Percentiles rank a stretch among this genome's conserved stretches.
These are phyloP conservation scores for Penicillium soppii DNA, from an alignment of 495 filamentous ascomycete genomes.

Conservation along the genomic window DNA sequence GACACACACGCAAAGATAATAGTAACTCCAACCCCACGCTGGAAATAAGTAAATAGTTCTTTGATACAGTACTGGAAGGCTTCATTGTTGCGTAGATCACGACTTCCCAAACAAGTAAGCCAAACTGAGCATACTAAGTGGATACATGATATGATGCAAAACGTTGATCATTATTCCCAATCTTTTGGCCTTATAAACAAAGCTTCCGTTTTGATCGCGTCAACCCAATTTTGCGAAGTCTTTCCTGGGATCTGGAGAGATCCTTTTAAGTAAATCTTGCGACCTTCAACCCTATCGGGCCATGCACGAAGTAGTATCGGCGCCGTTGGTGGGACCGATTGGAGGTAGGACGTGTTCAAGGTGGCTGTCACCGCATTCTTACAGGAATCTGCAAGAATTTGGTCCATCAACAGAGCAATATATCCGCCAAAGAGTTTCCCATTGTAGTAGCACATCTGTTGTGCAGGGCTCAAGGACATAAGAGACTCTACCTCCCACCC, in stretches of 20 bases:
- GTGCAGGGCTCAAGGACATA: slow-evolving; percentile 1
- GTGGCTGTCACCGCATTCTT: slow-evolving; percentile 4
- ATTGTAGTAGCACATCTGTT: slow-evolving; percentile 13
- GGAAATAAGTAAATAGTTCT: too few species aligned
- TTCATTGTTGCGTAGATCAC: too few species aligned
- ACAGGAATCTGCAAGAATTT: slow-evolving; percentile 9
- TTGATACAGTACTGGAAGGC: too few species aligned
- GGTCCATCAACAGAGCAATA: slow-evolving; percentile 10
- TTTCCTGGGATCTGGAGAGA: slow-evolving; percentile 2
- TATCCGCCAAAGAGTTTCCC: slow-evolving; percentile 13
- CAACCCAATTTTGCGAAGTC: background rate
- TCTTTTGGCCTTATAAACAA: slow-evolving; percentile 11
- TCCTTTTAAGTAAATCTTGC: slow-evolving; percentile 9
- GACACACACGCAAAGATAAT: too few species aligned
- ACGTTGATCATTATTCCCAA: too few species aligned
- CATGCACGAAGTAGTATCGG: slow-evolving; percentile 10
- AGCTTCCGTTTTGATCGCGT: slow-evolving; percentile 2
- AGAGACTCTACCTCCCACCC: slow-evolving; percentile 9
- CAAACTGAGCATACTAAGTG: too few species aligned
- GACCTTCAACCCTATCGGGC: slow-evolving; percentile 11
- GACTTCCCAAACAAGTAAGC: too few species aligned
- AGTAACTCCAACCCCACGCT: too few species aligned
- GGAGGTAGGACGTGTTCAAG: slow-evolving; percentile 3
- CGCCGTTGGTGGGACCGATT: background rate
- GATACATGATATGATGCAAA: too few species aligned